Conservation (phyloP, 1,284 basidiomycete species). For the Ustilago bromivora region DNA sequence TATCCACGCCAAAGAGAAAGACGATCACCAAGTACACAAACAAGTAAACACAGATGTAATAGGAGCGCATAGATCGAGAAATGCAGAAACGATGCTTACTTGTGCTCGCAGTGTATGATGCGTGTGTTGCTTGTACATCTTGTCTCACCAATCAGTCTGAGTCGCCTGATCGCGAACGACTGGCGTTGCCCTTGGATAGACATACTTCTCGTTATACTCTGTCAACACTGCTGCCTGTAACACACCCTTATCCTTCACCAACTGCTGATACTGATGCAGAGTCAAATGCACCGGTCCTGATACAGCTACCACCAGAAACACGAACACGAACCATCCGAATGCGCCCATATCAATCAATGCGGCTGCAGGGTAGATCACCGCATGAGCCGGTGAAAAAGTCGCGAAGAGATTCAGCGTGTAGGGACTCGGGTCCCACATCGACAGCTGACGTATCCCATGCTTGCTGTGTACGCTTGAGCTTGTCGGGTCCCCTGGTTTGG, state of each 20-base stretch:
- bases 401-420: conserved; percentile 47
- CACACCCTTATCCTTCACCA: conserved; percentile 52
- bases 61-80: neutral
- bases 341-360: conserved; percentile 28
- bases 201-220: conserved; percentile 61
- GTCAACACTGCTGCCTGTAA: conserved; percentile 55
- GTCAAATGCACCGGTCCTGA: conserved; percentile 45
- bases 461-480: conserved; percentile 38
- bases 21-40: neutral
- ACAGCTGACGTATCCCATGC: conserved; percentile 41
- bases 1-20: neutral
- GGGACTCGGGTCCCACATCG: conserved; percentile 47
- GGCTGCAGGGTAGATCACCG: conserved; percentile 32
- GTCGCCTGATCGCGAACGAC: conserved; percentile 51
- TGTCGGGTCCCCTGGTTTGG: conserved; percentile 20
- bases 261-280: conserved; percentile 43
- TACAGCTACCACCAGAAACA: conserved; percentile 28
- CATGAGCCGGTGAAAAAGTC: conserved; percentile 45
- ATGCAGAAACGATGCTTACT: neutral
- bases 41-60: neutral
- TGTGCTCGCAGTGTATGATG: neutral
- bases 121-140: no score
- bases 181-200: conserved; percentile 52
- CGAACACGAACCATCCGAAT: conserved; percentile 35
- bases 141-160: conserved; percentile 29